Percentiles rank a stretch among this genome's conserved stretches.
Evolutionary conservation across 768 basidiomycete species (phyloP).

Genomic region (Sporobolomyces roseus): DNA sequence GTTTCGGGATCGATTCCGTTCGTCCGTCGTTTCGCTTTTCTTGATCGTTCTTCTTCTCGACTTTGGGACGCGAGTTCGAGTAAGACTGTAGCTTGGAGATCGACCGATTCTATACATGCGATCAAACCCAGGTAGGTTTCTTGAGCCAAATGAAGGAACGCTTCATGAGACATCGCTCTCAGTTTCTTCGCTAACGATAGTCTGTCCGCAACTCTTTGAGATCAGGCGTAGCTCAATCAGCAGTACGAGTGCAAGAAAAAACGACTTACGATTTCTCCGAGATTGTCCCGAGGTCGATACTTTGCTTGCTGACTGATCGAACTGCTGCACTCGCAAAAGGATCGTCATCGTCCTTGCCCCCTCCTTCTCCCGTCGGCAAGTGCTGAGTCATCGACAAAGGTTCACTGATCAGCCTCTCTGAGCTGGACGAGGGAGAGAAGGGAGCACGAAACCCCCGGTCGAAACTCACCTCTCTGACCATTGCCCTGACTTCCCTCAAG

Average conservation of each 20-base stretch:
- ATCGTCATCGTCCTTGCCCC: constrained; percentile 32
- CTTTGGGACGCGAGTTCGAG: constrained; percentile 4
- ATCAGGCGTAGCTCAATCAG: no score
- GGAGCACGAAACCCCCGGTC: neutral
- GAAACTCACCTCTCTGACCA: constrained; percentile 48
- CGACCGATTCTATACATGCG: constrained; percentile 38
- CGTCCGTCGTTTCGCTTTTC: constrained; percentile 21
- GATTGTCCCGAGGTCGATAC: constrained; percentile 30
- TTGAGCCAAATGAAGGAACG: constrained; percentile 23
- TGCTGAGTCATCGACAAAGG: constrained; percentile 12
- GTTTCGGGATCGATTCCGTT: neutral
- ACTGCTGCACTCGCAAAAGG: constrained; percentile 25
- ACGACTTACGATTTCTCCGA: constrained; percentile 36
- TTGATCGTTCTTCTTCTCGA: constrained; percentile 5
- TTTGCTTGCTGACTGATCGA: constrained; percentile 26
- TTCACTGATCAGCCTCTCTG: neutral
- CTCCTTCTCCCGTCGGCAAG: constrained; percentile 19
- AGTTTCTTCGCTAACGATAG: constrained; percentile 38
- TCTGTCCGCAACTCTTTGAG: neutral
- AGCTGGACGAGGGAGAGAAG: constrained; percentile 16
- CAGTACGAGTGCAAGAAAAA: neutral
- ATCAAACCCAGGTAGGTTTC: constrained; percentile 24
- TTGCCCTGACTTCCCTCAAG: constrained; percentile 52
- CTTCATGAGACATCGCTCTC: constrained; percentile 27
- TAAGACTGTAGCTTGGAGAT: constrained; percentile 31